phyloP scores from a whole-genome alignment of 371 early-diverging fungal genomes.

The Rhizopus arrhizus region DNA sequence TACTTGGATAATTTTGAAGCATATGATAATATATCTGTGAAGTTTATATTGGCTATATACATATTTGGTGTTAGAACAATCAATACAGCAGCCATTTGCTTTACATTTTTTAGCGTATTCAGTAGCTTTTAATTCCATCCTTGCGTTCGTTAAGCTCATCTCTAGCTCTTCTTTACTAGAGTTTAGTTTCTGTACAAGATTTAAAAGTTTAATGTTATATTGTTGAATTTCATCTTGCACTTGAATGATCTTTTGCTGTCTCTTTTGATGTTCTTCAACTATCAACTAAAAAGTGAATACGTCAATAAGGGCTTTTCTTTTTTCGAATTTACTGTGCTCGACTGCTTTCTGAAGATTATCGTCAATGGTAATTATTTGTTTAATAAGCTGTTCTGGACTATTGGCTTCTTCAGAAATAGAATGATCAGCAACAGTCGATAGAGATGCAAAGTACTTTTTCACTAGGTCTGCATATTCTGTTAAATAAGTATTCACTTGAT shows the following conservation, averaged over 20 bases:
- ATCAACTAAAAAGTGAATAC: background rate
- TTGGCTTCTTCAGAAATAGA: slow-evolving; percentile 19
- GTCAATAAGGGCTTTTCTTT: background rate
- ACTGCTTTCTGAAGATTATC: slow-evolving; percentile 43
- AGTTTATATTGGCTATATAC: slow-evolving; percentile 46
- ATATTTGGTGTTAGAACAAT: too few relatives aligned
- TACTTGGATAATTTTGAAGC: slow-evolving; percentile 55
- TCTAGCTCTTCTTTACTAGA: slow-evolving; percentile 36
- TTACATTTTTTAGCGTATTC: slow-evolving; percentile 44
- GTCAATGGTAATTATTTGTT: slow-evolving; percentile 39
- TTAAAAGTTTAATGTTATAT: slow-evolving; percentile 38
- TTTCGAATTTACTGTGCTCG: slow-evolving; percentile 35
- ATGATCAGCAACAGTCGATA: slow-evolving; percentile 38
- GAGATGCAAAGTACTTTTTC: slow-evolving; percentile 37
- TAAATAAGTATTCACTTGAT: slow-evolving; percentile 44
- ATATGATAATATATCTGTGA: slow-evolving; percentile 53
- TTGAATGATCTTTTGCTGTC: slow-evolving; percentile 45
- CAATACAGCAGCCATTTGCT: background rate
- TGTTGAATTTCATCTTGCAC: slow-evolving; percentile 50
- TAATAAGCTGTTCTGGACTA: slow-evolving; percentile 32
- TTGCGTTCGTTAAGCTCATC: slow-evolving; percentile 32
- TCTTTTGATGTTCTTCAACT: slow-evolving; percentile 54
- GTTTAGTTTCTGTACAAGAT: slow-evolving; percentile 40
- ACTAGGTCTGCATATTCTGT: slow-evolving; percentile 42
- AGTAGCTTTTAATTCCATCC: slow-evolving; percentile 39